Conservation (phyloP, 176 grass and related monocot species). For the Zizania latifolia region DNA sequence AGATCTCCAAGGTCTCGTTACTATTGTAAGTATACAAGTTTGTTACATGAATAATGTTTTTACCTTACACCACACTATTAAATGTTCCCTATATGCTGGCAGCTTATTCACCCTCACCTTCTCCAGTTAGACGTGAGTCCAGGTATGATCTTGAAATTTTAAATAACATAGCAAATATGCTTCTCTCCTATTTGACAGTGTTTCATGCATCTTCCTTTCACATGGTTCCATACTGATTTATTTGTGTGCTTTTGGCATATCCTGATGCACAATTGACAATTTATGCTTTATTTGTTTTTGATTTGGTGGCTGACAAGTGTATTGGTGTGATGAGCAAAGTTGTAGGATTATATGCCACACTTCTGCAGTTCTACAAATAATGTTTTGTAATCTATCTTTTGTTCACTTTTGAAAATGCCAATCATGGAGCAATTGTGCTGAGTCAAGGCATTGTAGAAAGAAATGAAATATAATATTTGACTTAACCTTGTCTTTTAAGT, state of each 20-base stretch:
- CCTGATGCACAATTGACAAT: neutral
- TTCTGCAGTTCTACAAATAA: neutral
- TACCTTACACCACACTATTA: constrained; percentile 1
- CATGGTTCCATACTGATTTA: neutral
- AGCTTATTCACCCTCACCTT: constrained; percentile 57
- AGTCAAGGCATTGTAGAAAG: neutral
- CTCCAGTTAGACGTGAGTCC: constrained; percentile 27
- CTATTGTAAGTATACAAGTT: constrained; percentile 36
- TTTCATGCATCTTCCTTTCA: neutral
- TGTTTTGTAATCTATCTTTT: neutral
- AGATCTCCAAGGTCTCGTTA: constrained; percentile 44
- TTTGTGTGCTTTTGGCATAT: neutral
- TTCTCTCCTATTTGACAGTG: neutral
- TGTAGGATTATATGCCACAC: neutral
- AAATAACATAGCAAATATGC: neutral
- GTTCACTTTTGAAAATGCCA: neutral
- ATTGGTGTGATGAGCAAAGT: constrained; percentile 8
- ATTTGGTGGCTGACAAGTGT: neutral
- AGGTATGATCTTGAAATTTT: constrained; percentile 43
- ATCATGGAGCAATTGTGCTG: neutral
- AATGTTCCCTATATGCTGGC: constrained; percentile 24
- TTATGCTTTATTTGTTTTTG: neutral
- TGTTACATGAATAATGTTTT: neutral
- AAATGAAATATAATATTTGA: no score
- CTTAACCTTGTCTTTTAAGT: constrained; percentile 9